phyloP scores from a whole-genome alignment of 2,329 filamentous ascomycete genomes.

The Fusarium coffeatum region DNA sequence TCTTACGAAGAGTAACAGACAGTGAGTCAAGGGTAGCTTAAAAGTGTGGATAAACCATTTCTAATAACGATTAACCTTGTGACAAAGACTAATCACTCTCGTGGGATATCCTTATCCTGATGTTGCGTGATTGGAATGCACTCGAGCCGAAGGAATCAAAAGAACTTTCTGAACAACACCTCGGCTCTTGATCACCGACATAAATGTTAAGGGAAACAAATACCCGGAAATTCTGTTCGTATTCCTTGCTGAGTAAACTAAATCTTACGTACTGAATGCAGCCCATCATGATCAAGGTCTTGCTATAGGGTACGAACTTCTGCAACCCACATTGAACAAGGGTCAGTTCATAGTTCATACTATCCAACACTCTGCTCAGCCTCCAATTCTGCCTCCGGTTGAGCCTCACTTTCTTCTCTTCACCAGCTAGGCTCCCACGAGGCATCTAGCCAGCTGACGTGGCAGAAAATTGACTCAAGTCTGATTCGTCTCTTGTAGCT shows the following conservation, averaged over 20 bases:
- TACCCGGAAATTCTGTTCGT: neutral
- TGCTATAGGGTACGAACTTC: neutral
- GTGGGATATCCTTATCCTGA: neutral
- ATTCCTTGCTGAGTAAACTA: neutral
- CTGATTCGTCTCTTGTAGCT: slow-evolving; percentile 17
- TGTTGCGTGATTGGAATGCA: neutral
- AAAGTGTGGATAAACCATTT: neutral
- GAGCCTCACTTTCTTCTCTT: slow-evolving; percentile 27
- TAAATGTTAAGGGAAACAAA: neutral
- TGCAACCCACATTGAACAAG: neutral
- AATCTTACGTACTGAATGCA: neutral
- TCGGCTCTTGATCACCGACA: neutral
- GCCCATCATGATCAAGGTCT: neutral
- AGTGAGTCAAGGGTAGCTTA: neutral
- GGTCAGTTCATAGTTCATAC: neutral
- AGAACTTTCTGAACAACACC: neutral
- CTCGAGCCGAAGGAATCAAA: neutral
- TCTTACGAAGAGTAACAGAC: neutral
- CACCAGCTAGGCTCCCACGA: slow-evolving; percentile 6
- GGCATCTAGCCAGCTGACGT: slow-evolving; percentile 39
- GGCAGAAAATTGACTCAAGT: slow-evolving; percentile 16
- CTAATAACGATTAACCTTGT: neutral
- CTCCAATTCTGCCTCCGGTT: slow-evolving; percentile 28
- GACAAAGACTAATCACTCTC: neutral
- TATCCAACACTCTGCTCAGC: neutral